A percentile compares a stretch with the other conserved stretches of the same genome.
These are phyloP conservation scores for Cytospora piceae DNA, from an alignment of 2,329 filamentous ascomycete species.

Conservation along the genomic window DNA sequence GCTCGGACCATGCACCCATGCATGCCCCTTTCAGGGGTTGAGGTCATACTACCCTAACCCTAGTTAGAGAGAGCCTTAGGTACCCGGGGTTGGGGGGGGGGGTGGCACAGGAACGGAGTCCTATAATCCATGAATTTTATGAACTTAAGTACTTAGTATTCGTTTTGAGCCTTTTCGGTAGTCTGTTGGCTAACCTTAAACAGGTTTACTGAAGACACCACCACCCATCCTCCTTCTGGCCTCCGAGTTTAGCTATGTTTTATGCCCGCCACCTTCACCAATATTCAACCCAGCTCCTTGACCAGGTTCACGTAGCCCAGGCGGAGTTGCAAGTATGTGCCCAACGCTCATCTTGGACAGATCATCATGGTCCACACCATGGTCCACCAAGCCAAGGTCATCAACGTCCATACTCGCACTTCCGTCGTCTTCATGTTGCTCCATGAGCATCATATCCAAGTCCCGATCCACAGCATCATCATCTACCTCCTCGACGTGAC, in stretches of 20 bases:
- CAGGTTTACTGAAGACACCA: neutral
- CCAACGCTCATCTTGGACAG: slow-evolving; percentile 34
- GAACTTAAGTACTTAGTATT: neutral
- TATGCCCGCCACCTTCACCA: neutral
- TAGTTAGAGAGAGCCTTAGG: neutral
- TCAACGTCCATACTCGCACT: slow-evolving; percentile 32
- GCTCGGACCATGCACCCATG: slow-evolving; percentile 17
- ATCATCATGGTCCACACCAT: slow-evolving; percentile 20
- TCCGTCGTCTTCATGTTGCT: slow-evolving; percentile 48
- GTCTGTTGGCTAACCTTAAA: slow-evolving; percentile 19
- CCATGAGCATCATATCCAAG: slow-evolving; percentile 54
- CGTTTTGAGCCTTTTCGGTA: neutral
- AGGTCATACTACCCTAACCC: slow-evolving; percentile 26
- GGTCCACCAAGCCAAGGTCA: slow-evolving; percentile 10
- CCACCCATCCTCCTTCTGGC: neutral
- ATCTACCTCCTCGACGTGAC: slow-evolving; percentile 31
- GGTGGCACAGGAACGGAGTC: neutral
- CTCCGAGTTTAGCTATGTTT: neutral
- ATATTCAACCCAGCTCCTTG: slow-evolving; percentile 9
- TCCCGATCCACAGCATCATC: slow-evolving; percentile 49
- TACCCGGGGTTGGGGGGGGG: no score
- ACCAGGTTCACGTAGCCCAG: slow-evolving; percentile 16
- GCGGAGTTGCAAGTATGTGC: slow-evolving; percentile 30
- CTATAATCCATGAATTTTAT: neutral
- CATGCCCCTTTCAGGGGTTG: slow-evolving; percentile 20